Evolutionary conservation across 176 grass and related monocot species (phyloP).

Genomic region (Eragrostis curvula): DNA sequence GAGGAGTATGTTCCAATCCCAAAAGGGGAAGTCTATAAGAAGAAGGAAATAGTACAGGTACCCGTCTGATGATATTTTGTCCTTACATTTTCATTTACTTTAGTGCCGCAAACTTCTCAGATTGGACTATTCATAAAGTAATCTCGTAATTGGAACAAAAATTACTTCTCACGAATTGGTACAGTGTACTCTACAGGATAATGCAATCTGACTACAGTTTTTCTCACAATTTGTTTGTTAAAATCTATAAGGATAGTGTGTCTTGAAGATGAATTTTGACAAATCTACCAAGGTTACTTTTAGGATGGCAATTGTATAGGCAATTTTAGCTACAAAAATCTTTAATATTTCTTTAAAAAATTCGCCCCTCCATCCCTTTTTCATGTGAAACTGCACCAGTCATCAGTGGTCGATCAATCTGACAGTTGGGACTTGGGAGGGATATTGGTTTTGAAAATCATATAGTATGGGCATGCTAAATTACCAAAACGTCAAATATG

Average conservation of each 20-base stretch:
- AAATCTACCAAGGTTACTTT: neutral
- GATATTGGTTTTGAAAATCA: neutral
- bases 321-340: neutral
- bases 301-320: neutral
- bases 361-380: neutral
- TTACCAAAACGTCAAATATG: neutral
- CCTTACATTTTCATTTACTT: constrained; percentile 6
- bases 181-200: neutral
- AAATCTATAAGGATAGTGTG: neutral
- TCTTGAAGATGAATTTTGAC: neutral
- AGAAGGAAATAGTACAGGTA: constrained; percentile 99
- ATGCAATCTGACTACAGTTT: constrained; percentile 2
- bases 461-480: neutral
- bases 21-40: constrained; percentile 98
- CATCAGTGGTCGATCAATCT: neutral
- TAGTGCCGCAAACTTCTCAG: neutral
- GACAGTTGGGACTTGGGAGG: neutral
- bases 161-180: neutral
- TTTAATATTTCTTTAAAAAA: neutral
- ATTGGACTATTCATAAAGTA: neutral
- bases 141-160: neutral
- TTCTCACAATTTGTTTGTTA: neutral
- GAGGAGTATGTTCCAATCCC: constrained; percentile 99
- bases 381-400: neutral
- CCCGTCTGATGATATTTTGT: neutral